Evolutionary conservation across 2,329 filamentous ascomycete species (phyloP), one percentile per base, ranked within the genome.

Genomic region (Botrytis squamosa): DNA sequence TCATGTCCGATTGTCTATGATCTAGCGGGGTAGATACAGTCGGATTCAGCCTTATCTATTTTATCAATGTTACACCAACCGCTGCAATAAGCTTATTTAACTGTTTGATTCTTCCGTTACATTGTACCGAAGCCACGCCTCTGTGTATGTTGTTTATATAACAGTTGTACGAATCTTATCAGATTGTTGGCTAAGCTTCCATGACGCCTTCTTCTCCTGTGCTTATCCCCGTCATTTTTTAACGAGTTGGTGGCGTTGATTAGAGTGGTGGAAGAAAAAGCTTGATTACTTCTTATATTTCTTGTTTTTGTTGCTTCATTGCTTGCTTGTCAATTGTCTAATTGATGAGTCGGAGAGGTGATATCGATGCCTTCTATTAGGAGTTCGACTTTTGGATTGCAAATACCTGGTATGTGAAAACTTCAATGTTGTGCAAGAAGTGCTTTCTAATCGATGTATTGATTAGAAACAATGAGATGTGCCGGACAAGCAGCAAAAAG

Each of bases 1-100:
- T 18, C 52, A 33, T 57, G n/a, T 8, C 14, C 7, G n/a, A 33
- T 33, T 9, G 14, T 57, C 6, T 29, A 7, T 16, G 14, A 60
- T 10, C 33, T 36, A 12, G 57, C 33, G 29, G 9, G 33, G 57
- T 60, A 38, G 33, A 60, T 38, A 59, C 9, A 38, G 3, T 36
- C 18, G 33, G 33, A 44, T 29, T 64, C 62, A 44, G 62, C 62
- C n/a, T 64, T 44, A 44, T 64, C n/a, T 29, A 29, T 4, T n/a
- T 2, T 20, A 6, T 20, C n/a, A 20, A 20, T 9, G 60, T 64
- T 64, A 64, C 38, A 44, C 38, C 16, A 42, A 64, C 25, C 3
- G n/a, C 44, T 44, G 18, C 14, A n/a, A 64, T 44, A 64, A 64
- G 38, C 62, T 64, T 64, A 44, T 44, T 64, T 64, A 44, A 44